A percentile compares a stretch with the other conserved stretches of the same genome.
Conservation (phyloP, 371 early-diverging fungal species). For the Chytridium lagenaria region DNA sequence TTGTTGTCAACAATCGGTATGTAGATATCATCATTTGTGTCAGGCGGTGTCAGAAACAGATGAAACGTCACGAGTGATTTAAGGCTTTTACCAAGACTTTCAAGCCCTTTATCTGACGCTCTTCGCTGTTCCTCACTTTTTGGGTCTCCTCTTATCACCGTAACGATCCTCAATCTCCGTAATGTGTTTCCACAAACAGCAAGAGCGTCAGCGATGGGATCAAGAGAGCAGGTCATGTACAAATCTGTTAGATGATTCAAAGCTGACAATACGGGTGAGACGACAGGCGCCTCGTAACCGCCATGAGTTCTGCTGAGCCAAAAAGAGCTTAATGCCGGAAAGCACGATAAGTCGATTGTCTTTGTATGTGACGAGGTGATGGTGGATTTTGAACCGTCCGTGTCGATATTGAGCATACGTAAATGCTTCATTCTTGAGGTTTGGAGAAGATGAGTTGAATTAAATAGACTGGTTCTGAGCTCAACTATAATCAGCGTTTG, state of each 20-base stretch:
- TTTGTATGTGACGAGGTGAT: not conserved
- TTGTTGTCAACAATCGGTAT: not conserved
- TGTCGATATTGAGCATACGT: not conserved
- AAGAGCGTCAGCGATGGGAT: not conserved
- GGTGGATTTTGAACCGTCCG: not conserved
- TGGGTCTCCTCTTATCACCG: not conserved
- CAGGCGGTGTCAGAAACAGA: not conserved
- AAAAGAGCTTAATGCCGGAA: not conserved
- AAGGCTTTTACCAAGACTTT: not conserved
- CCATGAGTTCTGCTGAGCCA: slow-evolving; percentile 1
- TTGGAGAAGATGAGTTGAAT: not conserved
- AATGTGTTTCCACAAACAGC: not conserved
- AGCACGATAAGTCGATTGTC: not conserved
- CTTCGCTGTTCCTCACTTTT: not conserved
- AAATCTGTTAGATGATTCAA: not conserved
- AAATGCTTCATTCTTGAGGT: not conserved
- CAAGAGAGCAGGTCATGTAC: not conserved
- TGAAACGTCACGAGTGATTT: not conserved
- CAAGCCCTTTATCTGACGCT: not conserved
- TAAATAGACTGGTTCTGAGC: not conserved
- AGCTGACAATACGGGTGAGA: not conserved
- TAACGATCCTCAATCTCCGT: not conserved
- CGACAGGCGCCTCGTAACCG: not conserved
- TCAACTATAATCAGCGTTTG: not conserved
- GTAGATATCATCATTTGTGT: not conserved